Conservation (phyloP, 2,329 filamentous ascomycete genomes). For the Pyrenophora seminiperda region DNA sequence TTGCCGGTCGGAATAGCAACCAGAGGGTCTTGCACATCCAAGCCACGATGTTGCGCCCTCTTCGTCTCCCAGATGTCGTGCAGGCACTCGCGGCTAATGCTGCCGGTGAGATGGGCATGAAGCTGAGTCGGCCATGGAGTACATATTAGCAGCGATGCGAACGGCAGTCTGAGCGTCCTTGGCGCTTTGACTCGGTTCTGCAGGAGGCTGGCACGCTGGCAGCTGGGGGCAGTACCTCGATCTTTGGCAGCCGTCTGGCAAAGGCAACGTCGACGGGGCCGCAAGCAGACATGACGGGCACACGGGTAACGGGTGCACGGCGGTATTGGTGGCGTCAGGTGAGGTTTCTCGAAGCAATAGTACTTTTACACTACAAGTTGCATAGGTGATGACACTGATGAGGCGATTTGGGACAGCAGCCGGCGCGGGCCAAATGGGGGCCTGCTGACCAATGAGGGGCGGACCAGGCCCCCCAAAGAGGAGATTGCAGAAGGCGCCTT, state of each 20-base stretch:
- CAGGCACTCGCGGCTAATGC: conserved; percentile 72
- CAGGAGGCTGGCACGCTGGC: conserved; percentile 29
- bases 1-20: conserved; percentile 72
- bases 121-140: conserved; percentile 64
- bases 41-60: conserved; percentile 56
- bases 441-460: conserved; percentile 1
- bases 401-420: conserved; percentile 23
- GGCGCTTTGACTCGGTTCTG: conserved; percentile 20
- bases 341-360: conserved; percentile 25
- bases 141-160: conserved; percentile 37
- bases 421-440: conserved; percentile 9
- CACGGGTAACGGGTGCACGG: conserved; percentile 2
- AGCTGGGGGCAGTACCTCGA: conserved; percentile 48
- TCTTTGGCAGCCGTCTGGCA: conserved; percentile 49
- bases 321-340: conserved; percentile 29
- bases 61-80: conserved; percentile 74
- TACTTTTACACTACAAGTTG: too few relatives aligned
- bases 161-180: conserved; percentile 32
- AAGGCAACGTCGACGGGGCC: conserved; percentile 36
- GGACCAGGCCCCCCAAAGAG: conserved; percentile 19
- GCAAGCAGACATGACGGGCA: conserved; percentile 19
- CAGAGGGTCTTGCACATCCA: conserved; percentile 69
- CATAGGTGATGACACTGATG: conserved; percentile 18
- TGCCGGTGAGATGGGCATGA: conserved; percentile 80
- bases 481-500: conserved; percentile 37